Evolutionary conservation across 495 filamentous ascomycete species (phyloP).

Genomic region (Hypomontagnella monticulosa): DNA sequence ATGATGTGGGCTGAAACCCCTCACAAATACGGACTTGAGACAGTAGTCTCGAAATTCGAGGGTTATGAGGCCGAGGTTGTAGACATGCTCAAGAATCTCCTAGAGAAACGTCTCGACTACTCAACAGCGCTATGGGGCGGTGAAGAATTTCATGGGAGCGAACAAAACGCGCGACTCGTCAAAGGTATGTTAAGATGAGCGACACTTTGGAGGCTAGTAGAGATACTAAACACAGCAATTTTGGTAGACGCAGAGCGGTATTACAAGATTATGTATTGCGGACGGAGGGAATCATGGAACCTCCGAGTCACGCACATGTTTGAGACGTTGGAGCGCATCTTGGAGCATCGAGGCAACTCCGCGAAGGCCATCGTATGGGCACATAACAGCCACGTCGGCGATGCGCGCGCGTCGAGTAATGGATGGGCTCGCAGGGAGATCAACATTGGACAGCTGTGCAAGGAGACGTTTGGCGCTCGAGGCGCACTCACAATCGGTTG

Average conservation of each 20-base stretch:
- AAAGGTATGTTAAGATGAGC: constrained; percentile 48
- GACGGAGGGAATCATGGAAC: constrained; percentile 64
- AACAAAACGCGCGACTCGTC: constrained; percentile 66
- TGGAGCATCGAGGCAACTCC: constrained; percentile 53
- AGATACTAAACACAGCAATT: too few relatives aligned
- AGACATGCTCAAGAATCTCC: constrained; percentile 56
- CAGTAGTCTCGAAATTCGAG: constrained; percentile 53
- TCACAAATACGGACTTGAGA: constrained; percentile 60
- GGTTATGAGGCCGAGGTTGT: constrained; percentile 63
- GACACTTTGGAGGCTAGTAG: too few relatives aligned
- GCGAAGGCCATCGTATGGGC: constrained; percentile 68
- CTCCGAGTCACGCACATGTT: constrained; percentile 69
- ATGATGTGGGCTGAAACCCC: constrained; percentile 64
- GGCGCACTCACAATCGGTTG: constrained; percentile 62
- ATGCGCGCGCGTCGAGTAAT: constrained; percentile 67
- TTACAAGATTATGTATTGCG: constrained; percentile 69
- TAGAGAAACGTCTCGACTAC: constrained; percentile 59
- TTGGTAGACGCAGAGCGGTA: constrained; percentile 62
- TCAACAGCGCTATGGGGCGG: constrained; percentile 46
- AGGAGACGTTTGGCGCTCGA: constrained; percentile 57
- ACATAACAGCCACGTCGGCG: constrained; percentile 70
- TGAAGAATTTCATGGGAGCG: constrained; percentile 62
- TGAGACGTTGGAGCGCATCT: constrained; percentile 59
- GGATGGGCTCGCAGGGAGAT: constrained; percentile 59
- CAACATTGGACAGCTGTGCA: constrained; percentile 67